phyloP scores from a whole-genome alignment of 2,329 filamentous ascomycete species.

The Pseudogymnoascus sp. region DNA sequence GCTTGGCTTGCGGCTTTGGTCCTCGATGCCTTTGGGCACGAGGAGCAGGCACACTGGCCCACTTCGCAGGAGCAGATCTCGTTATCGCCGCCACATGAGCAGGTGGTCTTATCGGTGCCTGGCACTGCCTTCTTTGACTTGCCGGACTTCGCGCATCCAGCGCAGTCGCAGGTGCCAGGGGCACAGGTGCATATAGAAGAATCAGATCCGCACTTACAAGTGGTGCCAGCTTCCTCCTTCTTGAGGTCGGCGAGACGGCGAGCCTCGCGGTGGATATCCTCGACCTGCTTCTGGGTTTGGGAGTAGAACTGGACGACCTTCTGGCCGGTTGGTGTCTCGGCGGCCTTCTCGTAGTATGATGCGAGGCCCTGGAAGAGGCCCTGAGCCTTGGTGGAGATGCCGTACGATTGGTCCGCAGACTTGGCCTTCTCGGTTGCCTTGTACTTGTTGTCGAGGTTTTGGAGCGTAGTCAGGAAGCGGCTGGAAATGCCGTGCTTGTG shows the following conservation, averaged over 20 bases:
- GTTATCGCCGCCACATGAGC: slow-evolving; percentile 30
- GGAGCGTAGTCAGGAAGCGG: slow-evolving; percentile 69
- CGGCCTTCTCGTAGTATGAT: slow-evolving; percentile 93
- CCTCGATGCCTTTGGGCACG: slow-evolving; percentile 19
- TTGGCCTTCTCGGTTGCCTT: slow-evolving; percentile 81
- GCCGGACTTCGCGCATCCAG: slow-evolving; percentile 32
- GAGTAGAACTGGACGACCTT: slow-evolving; percentile 84
- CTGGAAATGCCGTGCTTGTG: slow-evolving; percentile 76
- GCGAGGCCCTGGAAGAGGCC: slow-evolving; percentile 54
- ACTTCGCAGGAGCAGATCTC: slow-evolving; percentile 29
- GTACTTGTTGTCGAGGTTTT: slow-evolving; percentile 73
- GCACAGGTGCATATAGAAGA: slow-evolving; percentile 30
- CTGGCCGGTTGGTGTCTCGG: slow-evolving; percentile 77
- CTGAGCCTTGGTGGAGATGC: slow-evolving; percentile 65
- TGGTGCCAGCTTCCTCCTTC: slow-evolving; percentile 51
- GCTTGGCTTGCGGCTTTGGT: slow-evolving; percentile 32
- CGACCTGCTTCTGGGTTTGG: slow-evolving; percentile 75
- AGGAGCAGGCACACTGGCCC: slow-evolving; percentile 30
- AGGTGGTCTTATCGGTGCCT: slow-evolving; percentile 31
- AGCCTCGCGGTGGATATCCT: slow-evolving; percentile 90
- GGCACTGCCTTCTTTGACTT: slow-evolving; percentile 28
- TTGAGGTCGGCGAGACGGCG: slow-evolving; percentile 81
- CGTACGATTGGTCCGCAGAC: slow-evolving; percentile 76
- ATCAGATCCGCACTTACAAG: slow-evolving; percentile 29
- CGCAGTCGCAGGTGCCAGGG: slow-evolving; percentile 32